Conservation (phyloP, 495 filamentous ascomycete species). For the Penicillium fimorum region DNA sequence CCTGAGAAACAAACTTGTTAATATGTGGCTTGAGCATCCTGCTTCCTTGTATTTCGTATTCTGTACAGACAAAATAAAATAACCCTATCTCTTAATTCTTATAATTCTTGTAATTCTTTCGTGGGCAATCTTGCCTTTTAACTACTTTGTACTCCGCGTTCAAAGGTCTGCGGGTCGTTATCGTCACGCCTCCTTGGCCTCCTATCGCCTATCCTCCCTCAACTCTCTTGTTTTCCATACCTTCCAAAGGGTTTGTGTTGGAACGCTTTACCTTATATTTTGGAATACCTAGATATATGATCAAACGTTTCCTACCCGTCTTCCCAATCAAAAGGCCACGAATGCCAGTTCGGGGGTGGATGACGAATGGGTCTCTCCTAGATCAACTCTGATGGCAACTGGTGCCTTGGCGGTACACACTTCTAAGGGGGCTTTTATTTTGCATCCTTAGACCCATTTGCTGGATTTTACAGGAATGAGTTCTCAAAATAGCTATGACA, state of each 20-base stretch:
- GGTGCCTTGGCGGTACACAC: conserved; percentile 40
- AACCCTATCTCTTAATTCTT: neutral
- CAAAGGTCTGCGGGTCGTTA: conserved; percentile 24
- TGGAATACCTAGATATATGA: conserved; percentile 9
- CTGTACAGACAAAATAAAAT: neutral
- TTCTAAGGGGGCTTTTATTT: conserved; percentile 29
- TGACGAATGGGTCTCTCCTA: conserved; percentile 48
- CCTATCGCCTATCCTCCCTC: conserved; percentile 21
- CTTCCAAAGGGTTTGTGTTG: neutral
- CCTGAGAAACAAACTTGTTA: conserved; percentile 20
- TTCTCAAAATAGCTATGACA: conserved; percentile 42
- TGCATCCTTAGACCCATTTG: conserved; percentile 19
- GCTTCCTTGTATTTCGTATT: conserved; percentile 6
- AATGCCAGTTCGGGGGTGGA: conserved; percentile 39
- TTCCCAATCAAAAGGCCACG: conserved; percentile 27
- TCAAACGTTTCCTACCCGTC: conserved; percentile 3
- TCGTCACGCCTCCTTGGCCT: conserved; percentile 22
- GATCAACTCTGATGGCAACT: conserved; percentile 42
- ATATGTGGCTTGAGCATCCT: neutral
- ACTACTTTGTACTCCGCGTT: conserved; percentile 3
- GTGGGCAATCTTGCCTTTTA: neutral
- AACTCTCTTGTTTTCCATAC: conserved; percentile 8
- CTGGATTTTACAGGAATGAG: conserved; percentile 41
- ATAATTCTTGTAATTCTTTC: neutral
- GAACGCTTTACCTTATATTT: neutral